Evolutionary conservation across 148 eudicot genomes (phyloP).

Genomic region (Fagopyrum esculentum): DNA sequence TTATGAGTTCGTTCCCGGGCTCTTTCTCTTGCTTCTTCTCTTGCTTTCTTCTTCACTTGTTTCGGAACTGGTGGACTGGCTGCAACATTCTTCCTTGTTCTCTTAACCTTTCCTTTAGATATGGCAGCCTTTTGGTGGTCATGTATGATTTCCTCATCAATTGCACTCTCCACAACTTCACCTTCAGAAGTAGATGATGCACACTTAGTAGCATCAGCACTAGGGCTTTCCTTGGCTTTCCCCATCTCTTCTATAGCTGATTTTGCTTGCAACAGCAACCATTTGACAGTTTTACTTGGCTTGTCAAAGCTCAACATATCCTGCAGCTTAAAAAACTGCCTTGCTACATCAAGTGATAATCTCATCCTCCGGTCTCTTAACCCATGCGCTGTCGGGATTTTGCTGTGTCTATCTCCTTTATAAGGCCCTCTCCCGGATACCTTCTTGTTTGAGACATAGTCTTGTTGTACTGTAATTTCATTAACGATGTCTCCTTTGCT

Average conservation of each 20-base stretch:
- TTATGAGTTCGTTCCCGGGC: slow-evolving; percentile 26
- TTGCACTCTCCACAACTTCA: slow-evolving; percentile 27
- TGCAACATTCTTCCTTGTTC: not conserved
- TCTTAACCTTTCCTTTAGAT: slow-evolving; percentile 4
- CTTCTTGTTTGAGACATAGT: not conserved
- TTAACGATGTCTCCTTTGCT: not conserved
- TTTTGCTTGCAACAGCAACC: slow-evolving; percentile 43
- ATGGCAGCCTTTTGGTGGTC: not conserved
- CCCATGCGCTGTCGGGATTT: slow-evolving; percentile 61
- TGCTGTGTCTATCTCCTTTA: slow-evolving; percentile 69
- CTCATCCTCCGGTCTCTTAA: slow-evolving; percentile 69
- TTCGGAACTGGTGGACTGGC: slow-evolving; percentile 18
- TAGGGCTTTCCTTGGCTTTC: not conserved
- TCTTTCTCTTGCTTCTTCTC: slow-evolving; percentile 50
- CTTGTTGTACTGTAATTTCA: not conserved
- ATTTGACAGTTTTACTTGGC: slow-evolving; percentile 56
- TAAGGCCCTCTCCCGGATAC: slow-evolving; percentile 24
- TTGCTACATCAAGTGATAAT: slow-evolving; percentile 57
- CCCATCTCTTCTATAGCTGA: slow-evolving; percentile 40
- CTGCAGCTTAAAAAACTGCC: slow-evolving; percentile 49
- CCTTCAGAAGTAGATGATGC: slow-evolving; percentile 40
- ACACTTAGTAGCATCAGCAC: slow-evolving; percentile 18
- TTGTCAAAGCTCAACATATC: slow-evolving; percentile 56
- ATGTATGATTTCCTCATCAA: not conserved
- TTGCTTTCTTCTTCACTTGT: slow-evolving; percentile 36